A percentile compares a stretch with the other conserved stretches of the same genome.
Evolutionary conservation across 805 yeast genomes (phyloP).

Genomic region (Candida endomychidarum): DNA sequence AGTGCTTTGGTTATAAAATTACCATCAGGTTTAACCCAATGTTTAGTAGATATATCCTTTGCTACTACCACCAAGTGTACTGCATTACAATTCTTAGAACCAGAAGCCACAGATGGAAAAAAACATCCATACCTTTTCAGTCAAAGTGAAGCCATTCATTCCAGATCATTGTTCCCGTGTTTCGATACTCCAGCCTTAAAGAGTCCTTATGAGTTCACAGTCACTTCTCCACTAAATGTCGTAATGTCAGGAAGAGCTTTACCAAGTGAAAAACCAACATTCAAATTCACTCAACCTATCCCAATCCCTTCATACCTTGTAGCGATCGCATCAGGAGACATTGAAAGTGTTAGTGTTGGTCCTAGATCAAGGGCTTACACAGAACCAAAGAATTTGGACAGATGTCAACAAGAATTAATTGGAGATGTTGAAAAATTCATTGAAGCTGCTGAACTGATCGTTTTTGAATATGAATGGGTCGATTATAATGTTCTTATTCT

Average conservation of each 20-base stretch:
- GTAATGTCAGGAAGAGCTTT: conserved; percentile 69
- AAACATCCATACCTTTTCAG: conserved; percentile 74
- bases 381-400: conserved; percentile 67
- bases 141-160: conserved; percentile 90
- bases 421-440: conserved; percentile 80
- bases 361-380: conserved; percentile 83
- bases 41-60: conserved; percentile 50
- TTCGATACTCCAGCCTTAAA: conserved; percentile 90
- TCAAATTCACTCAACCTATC: conserved; percentile 63
- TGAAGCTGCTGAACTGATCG: conserved; percentile 69
- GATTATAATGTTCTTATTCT: conserved; percentile 77
- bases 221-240: conserved; percentile 64
- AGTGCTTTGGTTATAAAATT: conserved; percentile 45
- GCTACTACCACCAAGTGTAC: conserved; percentile 74
- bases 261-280: conserved; percentile 16
- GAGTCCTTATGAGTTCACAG: conserved; percentile 56
- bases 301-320: conserved; percentile 86
- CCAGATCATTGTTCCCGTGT: conserved; percentile 83
- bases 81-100: conserved; percentile 83
- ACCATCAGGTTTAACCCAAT: conserved; percentile 9
- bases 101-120: conserved; percentile 71
- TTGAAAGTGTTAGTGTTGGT: conserved; percentile 66
- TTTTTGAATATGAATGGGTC: conserved; percentile 82
- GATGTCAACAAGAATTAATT: conserved; percentile 77
- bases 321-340: conserved; percentile 83